Base-by-base conservation (phyloP, 2,329 filamentous ascomycete species). In the Reticulascus tulasneorum region DNA sequence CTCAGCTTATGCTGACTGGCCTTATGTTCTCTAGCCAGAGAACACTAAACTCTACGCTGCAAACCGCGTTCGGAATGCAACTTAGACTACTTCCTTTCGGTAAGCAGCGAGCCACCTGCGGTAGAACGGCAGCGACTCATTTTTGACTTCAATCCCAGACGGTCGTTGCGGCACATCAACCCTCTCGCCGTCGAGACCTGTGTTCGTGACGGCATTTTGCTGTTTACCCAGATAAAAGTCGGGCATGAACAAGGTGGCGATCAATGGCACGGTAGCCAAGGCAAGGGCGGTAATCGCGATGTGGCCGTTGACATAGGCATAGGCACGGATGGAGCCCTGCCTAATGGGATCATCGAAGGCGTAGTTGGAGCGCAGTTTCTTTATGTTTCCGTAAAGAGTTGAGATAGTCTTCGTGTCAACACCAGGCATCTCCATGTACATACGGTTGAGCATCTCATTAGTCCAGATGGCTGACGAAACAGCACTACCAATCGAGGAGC, bases 191-290 rank as follows among this genome's bases (percentile, higher is more conserved):
- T 57, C 55, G 2, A 59, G 51, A 35, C 55, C 55, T 19, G 38
- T 59, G 44, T 56, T 58, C 5, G 44, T 58, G n/a, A 51, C 53
- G 7, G 56, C 56, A 16, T 59, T 58, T 45, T 59, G 56, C 37
- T 56, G 50, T 45, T 56, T 54, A 40, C 57, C 59, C 2, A 59
- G 48, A 32, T 58, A 60, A 45, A 43, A 67, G 50, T 67, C 54
- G 28, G 64, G 62, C 62, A 66, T 64, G 44, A 62, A 63, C 16
- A 66, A 47, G 2, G 60, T 48, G 5, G 58, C 60, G 19, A 64
- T 31, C 0, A 63, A 27, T 2, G 62, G 53, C 1, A 66, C 36
- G 12, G 31, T 37, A 19, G 58, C 47, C 12, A 66, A 41, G 5
- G 44, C 38, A 16, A 64, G 38, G 6, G 60, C 45, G 2, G 50